phyloP scores from a whole-genome alignment of 2,329 filamentous ascomycete species.

The Scopulariopsis brevicaulis region DNA sequence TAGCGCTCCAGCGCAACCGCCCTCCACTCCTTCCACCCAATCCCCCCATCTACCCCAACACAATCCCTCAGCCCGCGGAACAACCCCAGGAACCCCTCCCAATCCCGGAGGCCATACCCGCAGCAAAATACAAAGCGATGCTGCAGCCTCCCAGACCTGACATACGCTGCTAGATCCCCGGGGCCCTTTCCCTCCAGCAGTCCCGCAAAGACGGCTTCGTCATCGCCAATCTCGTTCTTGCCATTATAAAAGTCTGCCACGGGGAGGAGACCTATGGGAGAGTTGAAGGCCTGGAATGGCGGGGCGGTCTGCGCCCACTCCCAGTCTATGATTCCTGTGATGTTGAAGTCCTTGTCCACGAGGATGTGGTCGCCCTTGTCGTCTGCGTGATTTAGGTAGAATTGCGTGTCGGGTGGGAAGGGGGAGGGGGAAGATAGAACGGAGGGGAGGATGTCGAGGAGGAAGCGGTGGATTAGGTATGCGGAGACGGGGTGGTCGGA shows the following conservation, averaged over 20 bases:
- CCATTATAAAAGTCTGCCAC: constrained; percentile 19
- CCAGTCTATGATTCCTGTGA: constrained; percentile 32
- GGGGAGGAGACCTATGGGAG: constrained; percentile 22
- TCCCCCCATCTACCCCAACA: background rate
- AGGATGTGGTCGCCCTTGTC: constrained; percentile 34
- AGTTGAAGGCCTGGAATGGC: constrained; percentile 18
- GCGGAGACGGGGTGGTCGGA: constrained; percentile 9
- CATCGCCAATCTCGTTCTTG: constrained; percentile 12
- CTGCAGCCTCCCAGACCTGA: constrained; percentile 10
- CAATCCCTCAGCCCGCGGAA: background rate
- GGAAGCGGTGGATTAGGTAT: constrained; percentile 8
- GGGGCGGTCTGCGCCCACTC: constrained; percentile 20
- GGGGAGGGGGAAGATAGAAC: background rate
- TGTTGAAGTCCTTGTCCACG: constrained; percentile 22
- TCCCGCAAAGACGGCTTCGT: constrained; percentile 12
- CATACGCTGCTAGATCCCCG: constrained; percentile 10
- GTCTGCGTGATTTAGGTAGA: constrained; percentile 29
- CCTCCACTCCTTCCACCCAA: background rate
- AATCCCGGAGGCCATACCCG: background rate
- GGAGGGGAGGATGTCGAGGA: background rate
- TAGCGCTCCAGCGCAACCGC: background rate
- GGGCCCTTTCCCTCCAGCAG: constrained; percentile 12
- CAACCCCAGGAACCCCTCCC: background rate
- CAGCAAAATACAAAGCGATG: constrained; percentile 9
- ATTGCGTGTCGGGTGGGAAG: background rate